Conservation (phyloP, 2,329 filamentous ascomycete species). For the Alternaria sp. region DNA sequence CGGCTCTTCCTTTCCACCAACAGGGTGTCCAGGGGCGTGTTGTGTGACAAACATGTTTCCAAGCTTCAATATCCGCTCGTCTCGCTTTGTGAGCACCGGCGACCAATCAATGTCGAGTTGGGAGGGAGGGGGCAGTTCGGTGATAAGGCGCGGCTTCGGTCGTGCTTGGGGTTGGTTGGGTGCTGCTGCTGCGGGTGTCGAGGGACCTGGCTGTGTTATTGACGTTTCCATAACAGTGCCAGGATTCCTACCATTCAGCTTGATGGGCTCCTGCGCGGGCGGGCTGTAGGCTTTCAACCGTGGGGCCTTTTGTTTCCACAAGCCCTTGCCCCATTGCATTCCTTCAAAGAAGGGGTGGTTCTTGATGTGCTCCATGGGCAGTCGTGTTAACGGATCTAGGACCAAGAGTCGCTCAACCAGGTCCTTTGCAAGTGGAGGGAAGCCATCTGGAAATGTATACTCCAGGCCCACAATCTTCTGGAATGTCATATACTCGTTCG, state of each 20-base stretch:
- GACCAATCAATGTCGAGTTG: conserved; percentile 76
- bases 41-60: conserved; percentile 89
- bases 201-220: conserved; percentile 40
- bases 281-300: conserved; percentile 84
- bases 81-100: conserved; percentile 86
- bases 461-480: conserved; percentile 97
- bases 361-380: conserved; percentile 96
- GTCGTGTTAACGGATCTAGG: conserved; percentile 80
- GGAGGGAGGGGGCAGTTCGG: conserved; percentile 78
- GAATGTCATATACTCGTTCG: conserved; percentile 95
- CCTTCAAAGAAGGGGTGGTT: conserved; percentile 96
- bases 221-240: conserved; percentile 12
- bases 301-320: conserved; percentile 92
- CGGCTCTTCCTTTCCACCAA: conserved; percentile 71
- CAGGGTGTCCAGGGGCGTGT: conserved; percentile 77
- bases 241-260: conserved; percentile 52
- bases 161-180: conserved; percentile 50
- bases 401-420: conserved; percentile 90
- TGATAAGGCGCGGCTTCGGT: conserved; percentile 78
- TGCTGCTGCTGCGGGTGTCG: conserved; percentile 26
- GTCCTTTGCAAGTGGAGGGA: conserved; percentile 85
- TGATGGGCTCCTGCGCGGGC: conserved; percentile 73
- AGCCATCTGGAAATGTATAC: conserved; percentile 90
- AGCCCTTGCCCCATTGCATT: conserved; percentile 78
- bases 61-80: conserved; percentile 93